These are phyloP conservation scores for Amniculicola lignicola DNA, from an alignment of 495 filamentous ascomycete species.

Conservation along the genomic window DNA sequence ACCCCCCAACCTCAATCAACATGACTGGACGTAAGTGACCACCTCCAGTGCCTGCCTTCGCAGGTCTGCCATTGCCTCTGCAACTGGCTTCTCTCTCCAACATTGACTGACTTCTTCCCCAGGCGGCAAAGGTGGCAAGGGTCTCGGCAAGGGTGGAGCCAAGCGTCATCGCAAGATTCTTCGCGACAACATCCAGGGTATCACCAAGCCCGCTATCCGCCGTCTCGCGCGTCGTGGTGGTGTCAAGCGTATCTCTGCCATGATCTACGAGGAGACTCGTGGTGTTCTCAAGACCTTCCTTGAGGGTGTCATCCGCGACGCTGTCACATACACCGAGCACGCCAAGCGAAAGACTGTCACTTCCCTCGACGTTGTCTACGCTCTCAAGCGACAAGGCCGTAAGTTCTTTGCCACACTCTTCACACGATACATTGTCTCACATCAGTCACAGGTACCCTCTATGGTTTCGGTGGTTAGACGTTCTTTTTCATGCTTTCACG, in stretches of 20 bases:
- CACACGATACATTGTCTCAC: conserved; percentile 1
- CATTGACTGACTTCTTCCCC: conserved; percentile 33
- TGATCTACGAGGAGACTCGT: conserved; percentile 99
- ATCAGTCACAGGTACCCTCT: conserved; percentile 41
- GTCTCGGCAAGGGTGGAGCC: conserved; percentile 56
- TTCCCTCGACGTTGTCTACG: conserved; percentile 94
- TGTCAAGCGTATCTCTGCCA: conserved; percentile 95
- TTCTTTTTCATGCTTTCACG: conserved; percentile 32
- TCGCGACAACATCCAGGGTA: conserved; percentile 72
- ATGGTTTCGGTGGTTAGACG: conserved; percentile 94
- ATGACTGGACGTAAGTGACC: conserved; percentile 95
- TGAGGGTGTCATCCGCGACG: conserved; percentile 87
- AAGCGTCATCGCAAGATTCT: conserved; percentile 60
- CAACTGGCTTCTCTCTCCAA: conserved; percentile 1
- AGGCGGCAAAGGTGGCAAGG: conserved; percentile 52
- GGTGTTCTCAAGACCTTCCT: conserved; percentile 99
- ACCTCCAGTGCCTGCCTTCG: conserved; percentile 5
- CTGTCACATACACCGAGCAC: conserved; percentile 86
- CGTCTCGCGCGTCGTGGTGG: conserved; percentile 75
- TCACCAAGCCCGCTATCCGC: conserved; percentile 99
- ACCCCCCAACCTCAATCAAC: conserved; percentile 26
- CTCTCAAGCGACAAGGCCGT: conserved; percentile 95
- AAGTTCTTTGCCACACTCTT: conserved; percentile 48
- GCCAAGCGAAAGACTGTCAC: conserved; percentile 99
- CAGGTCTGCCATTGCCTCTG: neutral